These are phyloP conservation scores for Aspergillus calidoustus DNA, from an alignment of 2,329 filamentous ascomycete species.

Conservation along the genomic window DNA sequence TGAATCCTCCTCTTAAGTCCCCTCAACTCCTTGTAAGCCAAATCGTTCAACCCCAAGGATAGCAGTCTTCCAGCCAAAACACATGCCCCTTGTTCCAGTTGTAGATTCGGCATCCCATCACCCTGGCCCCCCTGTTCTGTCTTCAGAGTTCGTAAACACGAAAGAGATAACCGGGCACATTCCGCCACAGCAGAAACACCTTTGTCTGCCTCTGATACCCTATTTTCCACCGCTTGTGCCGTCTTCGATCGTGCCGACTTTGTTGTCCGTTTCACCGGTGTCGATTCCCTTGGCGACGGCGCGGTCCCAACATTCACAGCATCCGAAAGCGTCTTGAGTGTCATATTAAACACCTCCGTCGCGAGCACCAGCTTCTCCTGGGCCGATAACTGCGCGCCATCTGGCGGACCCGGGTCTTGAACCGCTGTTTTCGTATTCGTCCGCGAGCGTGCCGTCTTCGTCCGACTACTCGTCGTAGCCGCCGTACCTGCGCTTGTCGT, in stretches of 20 bases:
- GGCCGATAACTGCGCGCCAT: constrained; percentile 36
- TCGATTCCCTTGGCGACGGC: constrained; percentile 33
- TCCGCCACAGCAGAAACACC: constrained; percentile 42
- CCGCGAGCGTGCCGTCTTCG: constrained; percentile 27
- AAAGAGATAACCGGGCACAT: constrained; percentile 46
- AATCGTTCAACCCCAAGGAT: constrained; percentile 44
- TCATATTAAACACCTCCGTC: constrained; percentile 52
- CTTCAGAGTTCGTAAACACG: constrained; percentile 43
- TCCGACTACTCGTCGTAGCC: constrained; percentile 24
- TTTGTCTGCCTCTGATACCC: constrained; percentile 20
- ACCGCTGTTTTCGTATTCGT: constrained; percentile 29
- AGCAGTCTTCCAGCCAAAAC: constrained; percentile 48
- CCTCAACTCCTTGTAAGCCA: constrained; percentile 47
- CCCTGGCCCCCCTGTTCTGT: constrained; percentile 30
- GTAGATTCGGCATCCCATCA: constrained; percentile 37
- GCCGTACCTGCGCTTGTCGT: constrained; percentile 24
- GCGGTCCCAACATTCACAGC: constrained; percentile 34
- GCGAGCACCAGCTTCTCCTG: constrained; percentile 49
- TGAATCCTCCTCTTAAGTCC: constrained; percentile 44
- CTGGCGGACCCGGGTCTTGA: constrained; percentile 33
- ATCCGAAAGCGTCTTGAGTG: constrained; percentile 49
- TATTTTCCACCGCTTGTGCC: neutral
- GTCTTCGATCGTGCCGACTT: constrained; percentile 25
- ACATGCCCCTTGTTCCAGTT: constrained; percentile 49
- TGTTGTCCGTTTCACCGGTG: constrained; percentile 35